Base-by-base conservation (phyloP, 108 stramenopile genomes). In the Cyclotella choctawhatcheeana region DNA sequence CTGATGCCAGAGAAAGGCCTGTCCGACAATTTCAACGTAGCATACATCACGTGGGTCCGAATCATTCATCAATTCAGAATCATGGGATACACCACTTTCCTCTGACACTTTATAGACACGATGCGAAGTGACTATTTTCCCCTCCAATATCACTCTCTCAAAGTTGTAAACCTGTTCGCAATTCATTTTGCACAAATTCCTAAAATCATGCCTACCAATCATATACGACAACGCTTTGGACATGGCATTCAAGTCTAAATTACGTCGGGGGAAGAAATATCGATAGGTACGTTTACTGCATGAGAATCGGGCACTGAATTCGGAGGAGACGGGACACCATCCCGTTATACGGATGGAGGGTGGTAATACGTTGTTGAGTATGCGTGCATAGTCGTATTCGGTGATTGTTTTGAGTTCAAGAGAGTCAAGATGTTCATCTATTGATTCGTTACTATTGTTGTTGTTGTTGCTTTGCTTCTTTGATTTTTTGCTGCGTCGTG, bases 151-250 rank as follows among this genome's bases (percentile, higher is more conserved):
- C n/a, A 74, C 44, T 47, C 95, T 82, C 74, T 89, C 86, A 83
- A 95, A 97, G 70, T 97, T 97, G 64, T 86, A 88, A 8, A 97
- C 96, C 40, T 95, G 86, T 67, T 92, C 92, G 21, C 89, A 90
- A 79, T 99, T 94, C 92, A 99, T 97, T 75, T 99, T 99, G 77
- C 97, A 98, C 45, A 99, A 86, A 75, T 99, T 99, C 16, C 99
- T 90, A 79, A 99, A 99, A 81, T 99, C 99, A 76, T 98, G 96
- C 33, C 84, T 69, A 22, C 99, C 99, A 21, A 96, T 85, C 72
- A 99, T 74, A 26, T 56, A 51, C 6, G 69, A 27, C 14, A 96
- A 72, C 6, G 88, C 98, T 17, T 71, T 26, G 14, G 81, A 72
- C 90, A 99, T 99, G 7, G 58, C 62, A 3, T 51, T 55, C 14